Evolutionary conservation across 2,329 filamentous ascomycete species (phyloP).

Genomic region (Zymoseptoria ardabiliae): DNA sequence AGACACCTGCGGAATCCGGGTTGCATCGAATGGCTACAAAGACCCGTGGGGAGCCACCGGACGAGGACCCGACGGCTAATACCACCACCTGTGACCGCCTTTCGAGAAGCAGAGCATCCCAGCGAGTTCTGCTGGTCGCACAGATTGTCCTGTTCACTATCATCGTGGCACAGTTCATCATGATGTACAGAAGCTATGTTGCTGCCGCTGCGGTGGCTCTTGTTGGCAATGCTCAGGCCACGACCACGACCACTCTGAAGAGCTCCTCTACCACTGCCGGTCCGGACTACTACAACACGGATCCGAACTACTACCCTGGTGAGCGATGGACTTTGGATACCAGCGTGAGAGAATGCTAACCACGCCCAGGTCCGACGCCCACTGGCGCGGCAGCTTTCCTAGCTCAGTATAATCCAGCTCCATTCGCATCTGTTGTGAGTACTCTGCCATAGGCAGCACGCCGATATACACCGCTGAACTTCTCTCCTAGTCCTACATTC

Average conservation of each 20-base stretch:
- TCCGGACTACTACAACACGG: slow-evolving; percentile 58
- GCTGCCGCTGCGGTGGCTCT: slow-evolving; percentile 22
- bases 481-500: slow-evolving; percentile 47
- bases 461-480: not conserved
- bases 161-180: slow-evolving; percentile 22
- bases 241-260: slow-evolving; percentile 9
- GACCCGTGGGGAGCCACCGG: not conserved
- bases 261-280: slow-evolving; percentile 31
- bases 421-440: slow-evolving; percentile 45
- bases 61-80: not conserved
- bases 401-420: slow-evolving; percentile 61
- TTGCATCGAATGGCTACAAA: not conserved
- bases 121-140: slow-evolving; percentile 3
- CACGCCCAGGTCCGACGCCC: slow-evolving; percentile 53
- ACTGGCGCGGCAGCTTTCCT: slow-evolving; percentile 64
- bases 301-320: slow-evolving; percentile 46
- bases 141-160: slow-evolving; percentile 24
- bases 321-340: slow-evolving; percentile 1
- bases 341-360: not conserved
- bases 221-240: slow-evolving; percentile 13
- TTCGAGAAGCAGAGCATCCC: not conserved
- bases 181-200: slow-evolving; percentile 28
- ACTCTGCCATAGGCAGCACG: not conserved
- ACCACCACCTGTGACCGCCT: not conserved
- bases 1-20: not conserved